phyloP scores from a whole-genome alignment of 2,329 filamentous ascomycete species.

The Colletotrichum godetiae region DNA sequence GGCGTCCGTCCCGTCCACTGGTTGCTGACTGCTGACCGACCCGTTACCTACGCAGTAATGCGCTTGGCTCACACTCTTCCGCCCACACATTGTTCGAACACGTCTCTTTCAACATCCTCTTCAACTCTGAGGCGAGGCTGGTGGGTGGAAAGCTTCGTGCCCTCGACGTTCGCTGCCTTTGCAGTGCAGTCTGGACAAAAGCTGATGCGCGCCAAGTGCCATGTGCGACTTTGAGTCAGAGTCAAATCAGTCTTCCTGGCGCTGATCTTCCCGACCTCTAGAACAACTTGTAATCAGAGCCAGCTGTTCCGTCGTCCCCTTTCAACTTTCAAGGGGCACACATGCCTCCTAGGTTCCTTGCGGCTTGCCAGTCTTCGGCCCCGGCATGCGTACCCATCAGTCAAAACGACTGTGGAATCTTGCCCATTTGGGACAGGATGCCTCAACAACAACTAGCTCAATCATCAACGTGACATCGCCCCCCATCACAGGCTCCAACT shows the following conservation, averaged over 20 bases:
- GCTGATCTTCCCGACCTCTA: background rate
- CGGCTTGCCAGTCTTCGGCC: background rate
- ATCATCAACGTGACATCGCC: slow-evolving; percentile 23
- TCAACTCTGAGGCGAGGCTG: background rate
- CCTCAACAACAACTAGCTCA: slow-evolving; percentile 6
- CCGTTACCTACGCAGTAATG: background rate
- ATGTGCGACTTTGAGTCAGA: background rate
- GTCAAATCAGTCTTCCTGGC: slow-evolving; percentile 13
- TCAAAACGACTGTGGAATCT: background rate
- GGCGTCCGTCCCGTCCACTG: background rate
- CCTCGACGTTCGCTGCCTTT: background rate
- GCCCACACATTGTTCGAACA: background rate
- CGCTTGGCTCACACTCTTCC: background rate
- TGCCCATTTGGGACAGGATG: background rate
- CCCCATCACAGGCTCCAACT: slow-evolving; percentile 1
- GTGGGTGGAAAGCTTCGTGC: background rate
- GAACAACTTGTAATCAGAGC: background rate
- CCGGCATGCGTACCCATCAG: background rate
- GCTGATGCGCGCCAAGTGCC: background rate
- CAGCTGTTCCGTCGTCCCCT: background rate
- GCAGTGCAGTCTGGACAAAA: no score
- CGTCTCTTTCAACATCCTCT: background rate
- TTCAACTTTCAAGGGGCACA: background rate
- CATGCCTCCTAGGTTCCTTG: background rate
- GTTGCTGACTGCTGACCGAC: slow-evolving; percentile 8